Evolutionary conservation across 441 rosid genomes (phyloP), one percentile per base, ranked within the genome.

Genomic region (Euphorbia neoarborescens): DNA sequence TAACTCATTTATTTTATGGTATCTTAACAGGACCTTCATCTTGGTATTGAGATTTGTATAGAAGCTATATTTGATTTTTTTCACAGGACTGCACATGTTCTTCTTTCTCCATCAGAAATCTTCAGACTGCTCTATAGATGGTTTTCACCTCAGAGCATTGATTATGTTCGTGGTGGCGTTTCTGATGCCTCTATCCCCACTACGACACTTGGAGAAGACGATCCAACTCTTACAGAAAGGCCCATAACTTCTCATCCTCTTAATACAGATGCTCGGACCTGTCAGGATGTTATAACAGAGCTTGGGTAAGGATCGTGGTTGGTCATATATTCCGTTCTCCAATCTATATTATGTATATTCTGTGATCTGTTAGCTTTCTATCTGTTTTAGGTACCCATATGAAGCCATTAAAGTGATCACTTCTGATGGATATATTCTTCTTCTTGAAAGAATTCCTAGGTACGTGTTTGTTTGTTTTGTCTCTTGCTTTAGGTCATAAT

Each of bases 381-480:
- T 69, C 71, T 75, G 35, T 35, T 69, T 61, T 81, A 90, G 99
- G 84, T 94, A 94, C 76, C 99, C 97, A 57, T 94, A 89, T 56
- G 99, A 94, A 86, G 98, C 98, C 44, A 90, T 94, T 73, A 91
- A 72, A 62, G 97, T 94, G 70, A 79, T 84, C 70, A 94, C 99
- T 51, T 81, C 88, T 61, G 99, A 94, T 81, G 99, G 98, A 73
- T 94, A 94, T 81, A 89, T 92, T 75, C 90, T 94, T 67, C 91
- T 92, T 62, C 72, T 94, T 85, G 99, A 94, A 85, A 91, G 98
- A 80, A 88, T 94, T 68, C 99, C 99, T 44, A 87, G 99, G 97
- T 92, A 86, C 8, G 28, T 66, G 30, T 63, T 46, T 68, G 35
- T 38, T 20, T 4, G 42, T 14, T 62, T 44, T 32, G 75, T 74